Evolutionary conservation across 495 filamentous ascomycete species (phyloP).

Genomic region (Pyrenopolyporus hunteri): DNA sequence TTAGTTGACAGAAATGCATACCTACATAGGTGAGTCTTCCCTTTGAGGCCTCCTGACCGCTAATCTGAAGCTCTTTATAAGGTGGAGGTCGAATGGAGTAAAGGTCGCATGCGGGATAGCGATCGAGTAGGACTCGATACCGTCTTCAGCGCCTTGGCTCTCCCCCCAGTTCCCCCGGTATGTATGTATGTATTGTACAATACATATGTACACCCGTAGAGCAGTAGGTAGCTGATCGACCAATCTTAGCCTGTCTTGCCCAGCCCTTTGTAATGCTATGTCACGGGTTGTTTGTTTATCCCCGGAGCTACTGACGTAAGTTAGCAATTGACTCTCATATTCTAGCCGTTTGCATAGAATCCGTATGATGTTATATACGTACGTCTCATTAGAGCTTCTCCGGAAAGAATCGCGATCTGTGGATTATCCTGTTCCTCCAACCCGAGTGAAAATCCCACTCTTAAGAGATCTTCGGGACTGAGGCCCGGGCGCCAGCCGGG

Average conservation of each 20-base stretch:
- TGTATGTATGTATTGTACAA: no score
- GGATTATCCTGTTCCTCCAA: neutral
- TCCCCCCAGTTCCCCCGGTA: no score
- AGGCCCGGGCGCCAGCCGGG: neutral
- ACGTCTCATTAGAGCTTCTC: no score
- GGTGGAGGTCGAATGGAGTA: constrained; percentile 15
- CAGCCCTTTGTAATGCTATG: constrained; percentile 16
- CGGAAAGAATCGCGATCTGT: neutral
- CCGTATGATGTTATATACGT: no score
- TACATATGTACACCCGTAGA: no score
- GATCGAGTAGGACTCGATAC: no score
- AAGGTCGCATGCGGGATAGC: constrained; percentile 14
- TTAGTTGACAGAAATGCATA: no score
- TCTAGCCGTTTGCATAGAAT: neutral
- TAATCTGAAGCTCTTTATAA: constrained; percentile 16
- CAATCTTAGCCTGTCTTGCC: constrained; percentile 1
- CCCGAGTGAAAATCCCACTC: neutral
- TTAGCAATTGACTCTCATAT: no score
- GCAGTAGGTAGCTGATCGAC: constrained; percentile 9
- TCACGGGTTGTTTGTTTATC: constrained; percentile 8
- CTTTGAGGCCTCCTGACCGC: constrained; percentile 25
- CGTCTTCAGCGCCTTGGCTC: no score
- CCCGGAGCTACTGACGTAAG: constrained; percentile 19
- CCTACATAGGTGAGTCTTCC: no score
- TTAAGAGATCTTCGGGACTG: constrained; percentile 8